These are phyloP conservation scores for Ophiostoma pallidulum DNA, from an alignment of 2,329 filamentous ascomycete genomes.

Conservation along the genomic window DNA sequence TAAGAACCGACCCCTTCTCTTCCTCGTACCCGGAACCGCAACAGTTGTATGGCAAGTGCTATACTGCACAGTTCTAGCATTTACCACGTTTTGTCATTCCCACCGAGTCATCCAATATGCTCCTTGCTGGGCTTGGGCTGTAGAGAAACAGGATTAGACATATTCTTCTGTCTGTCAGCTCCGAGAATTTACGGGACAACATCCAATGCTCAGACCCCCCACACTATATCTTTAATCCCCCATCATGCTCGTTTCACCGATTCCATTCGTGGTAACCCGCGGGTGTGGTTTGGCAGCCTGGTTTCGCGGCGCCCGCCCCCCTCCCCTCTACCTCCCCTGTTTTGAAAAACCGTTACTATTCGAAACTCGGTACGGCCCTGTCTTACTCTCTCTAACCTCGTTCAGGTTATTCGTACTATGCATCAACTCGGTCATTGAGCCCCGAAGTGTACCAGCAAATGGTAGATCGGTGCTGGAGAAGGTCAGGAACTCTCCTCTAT, in stretches of 20 bases:
- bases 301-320: too few species aligned
- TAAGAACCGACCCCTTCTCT: background rate
- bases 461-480: conserved; percentile 68
- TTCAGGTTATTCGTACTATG: conserved; percentile 65
- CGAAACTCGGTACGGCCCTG: background rate
- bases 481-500: conserved; percentile 63
- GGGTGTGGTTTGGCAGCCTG: background rate
- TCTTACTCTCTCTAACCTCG: background rate
- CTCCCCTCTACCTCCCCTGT: background rate
- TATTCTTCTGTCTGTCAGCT: too few species aligned
- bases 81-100: too few species aligned
- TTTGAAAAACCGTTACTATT: too few species aligned
- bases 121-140: too few species aligned
- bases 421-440: conserved; percentile 49
- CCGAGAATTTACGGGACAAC: background rate
- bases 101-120: too few species aligned
- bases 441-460: conserved; percentile 61
- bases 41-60: too few species aligned
- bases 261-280: conserved; percentile 4
- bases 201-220: background rate
- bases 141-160: too few species aligned
- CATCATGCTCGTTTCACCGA: conserved; percentile 1
- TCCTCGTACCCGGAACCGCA: background rate
- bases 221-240: background rate
- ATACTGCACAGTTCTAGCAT: too few species aligned